These are phyloP conservation scores for Fusarium pseudoanthophilum DNA, from an alignment of 2,329 filamentous ascomycete genomes.

Conservation along the genomic window DNA sequence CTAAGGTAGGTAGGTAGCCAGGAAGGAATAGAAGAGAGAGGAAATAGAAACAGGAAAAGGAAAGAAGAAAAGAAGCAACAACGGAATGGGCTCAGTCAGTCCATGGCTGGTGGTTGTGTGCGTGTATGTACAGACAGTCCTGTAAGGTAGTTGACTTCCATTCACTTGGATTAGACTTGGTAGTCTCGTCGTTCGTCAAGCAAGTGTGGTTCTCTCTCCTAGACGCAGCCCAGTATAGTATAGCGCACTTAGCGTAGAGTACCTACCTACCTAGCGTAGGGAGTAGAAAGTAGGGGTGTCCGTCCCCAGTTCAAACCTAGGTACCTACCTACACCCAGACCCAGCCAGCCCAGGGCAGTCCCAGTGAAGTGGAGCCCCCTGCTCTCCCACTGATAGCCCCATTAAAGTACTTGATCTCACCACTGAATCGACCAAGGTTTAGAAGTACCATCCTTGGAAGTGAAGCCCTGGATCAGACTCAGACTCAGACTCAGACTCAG, in stretches of 20 bases:
- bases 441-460: conserved; percentile 13
- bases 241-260: conserved; percentile 14
- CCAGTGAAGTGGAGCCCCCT: not conserved
- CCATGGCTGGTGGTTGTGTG: conserved; percentile 47
- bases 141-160: conserved; percentile 27
- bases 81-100: conserved; percentile 39
- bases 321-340: not conserved
- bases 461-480: conserved; percentile 26
- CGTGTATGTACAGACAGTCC: conserved; percentile 31
- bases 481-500: not conserved
- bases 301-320: not conserved
- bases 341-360: not conserved
- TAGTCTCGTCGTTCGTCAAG: conserved; percentile 38
- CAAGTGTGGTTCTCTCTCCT: conserved; percentile 38
- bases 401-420: conserved; percentile 4
- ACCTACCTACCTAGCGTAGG: conserved; percentile 21
- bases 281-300: conserved; percentile 28
- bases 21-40: conserved; percentile 19
- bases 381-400: not conserved
- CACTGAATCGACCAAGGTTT: not conserved
- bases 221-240: conserved; percentile 21
- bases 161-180: conserved; percentile 31
- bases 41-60: conserved; percentile 9
- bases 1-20: not conserved
- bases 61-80: conserved; percentile 38